A percentile compares a stretch with the other conserved stretches of the same genome.
Evolutionary conservation across 2,329 filamentous ascomycete genomes (phyloP).

Genomic region (Colletotrichum sidae): DNA sequence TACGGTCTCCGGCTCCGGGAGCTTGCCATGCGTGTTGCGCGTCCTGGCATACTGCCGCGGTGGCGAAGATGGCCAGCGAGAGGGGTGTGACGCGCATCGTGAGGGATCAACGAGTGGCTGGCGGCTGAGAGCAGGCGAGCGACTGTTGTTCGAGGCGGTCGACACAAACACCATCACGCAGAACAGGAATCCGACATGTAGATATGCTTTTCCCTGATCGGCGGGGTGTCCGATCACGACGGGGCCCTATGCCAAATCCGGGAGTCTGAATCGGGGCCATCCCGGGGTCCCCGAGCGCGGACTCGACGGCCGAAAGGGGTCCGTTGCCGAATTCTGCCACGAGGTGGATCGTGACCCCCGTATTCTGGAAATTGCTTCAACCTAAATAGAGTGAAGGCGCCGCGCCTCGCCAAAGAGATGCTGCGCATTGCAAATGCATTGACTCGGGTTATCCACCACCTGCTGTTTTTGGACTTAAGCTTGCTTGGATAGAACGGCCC

Average conservation of each 20-base stretch:
- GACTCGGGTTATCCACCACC: slow-evolving; percentile 13
- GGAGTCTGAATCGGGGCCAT: not conserved
- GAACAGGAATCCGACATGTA: not conserved
- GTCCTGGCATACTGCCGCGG: slow-evolving; percentile 15
- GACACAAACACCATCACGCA: not conserved
- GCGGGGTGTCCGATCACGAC: slow-evolving; percentile 17
- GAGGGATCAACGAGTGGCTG: slow-evolving; percentile 10
- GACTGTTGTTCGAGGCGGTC: too few species aligned
- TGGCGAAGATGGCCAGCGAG: slow-evolving; percentile 8
- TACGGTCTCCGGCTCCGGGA: slow-evolving; percentile 10
- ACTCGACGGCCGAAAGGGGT: slow-evolving; percentile 13
- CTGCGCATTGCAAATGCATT: slow-evolving; percentile 19
- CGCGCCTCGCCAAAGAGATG: not conserved
- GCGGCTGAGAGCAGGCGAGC: not conserved
- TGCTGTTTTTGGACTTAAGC: slow-evolving; percentile 5
- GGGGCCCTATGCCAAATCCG: not conserved
- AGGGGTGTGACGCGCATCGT: not conserved
- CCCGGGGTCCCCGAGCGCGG: slow-evolving; percentile 16
- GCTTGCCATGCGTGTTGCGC: slow-evolving; percentile 7
- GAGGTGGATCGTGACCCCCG: slow-evolving; percentile 20
- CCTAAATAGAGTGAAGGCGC: slow-evolving; percentile 10
- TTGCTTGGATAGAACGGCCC: not conserved
- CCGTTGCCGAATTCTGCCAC: not conserved
- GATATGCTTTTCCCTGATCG: slow-evolving; percentile 27
- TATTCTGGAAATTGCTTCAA: slow-evolving; percentile 28